phyloP scores from a whole-genome alignment of 768 basidiomycete genomes.

The Russula abietina region DNA sequence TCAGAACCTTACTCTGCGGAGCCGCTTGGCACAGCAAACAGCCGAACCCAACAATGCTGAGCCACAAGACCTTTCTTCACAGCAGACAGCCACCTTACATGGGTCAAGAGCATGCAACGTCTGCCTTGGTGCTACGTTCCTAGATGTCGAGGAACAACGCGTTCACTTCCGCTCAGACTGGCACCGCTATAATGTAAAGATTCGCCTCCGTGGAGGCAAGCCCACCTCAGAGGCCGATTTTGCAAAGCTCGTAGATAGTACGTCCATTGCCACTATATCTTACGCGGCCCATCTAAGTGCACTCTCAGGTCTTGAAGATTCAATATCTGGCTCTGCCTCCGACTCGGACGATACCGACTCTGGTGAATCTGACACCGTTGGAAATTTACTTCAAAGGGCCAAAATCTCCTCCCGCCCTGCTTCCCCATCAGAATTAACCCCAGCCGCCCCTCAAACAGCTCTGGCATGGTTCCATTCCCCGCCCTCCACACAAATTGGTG shows the following conservation, averaged over 20 bases:
- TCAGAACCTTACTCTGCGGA: slow-evolving; percentile 63
- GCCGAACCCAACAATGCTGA: slow-evolving; percentile 32
- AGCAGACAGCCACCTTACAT: slow-evolving; percentile 25
- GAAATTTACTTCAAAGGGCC: slow-evolving; percentile 58
- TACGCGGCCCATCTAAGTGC: neutral
- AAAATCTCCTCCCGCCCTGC: slow-evolving; percentile 42
- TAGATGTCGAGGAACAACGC: slow-evolving; percentile 75
- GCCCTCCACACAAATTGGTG: slow-evolving; percentile 81
- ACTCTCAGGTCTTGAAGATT: slow-evolving; percentile 65
- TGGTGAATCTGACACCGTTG: slow-evolving; percentile 61
- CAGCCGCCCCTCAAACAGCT: slow-evolving; percentile 51
- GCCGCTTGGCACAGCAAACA: slow-evolving; percentile 41
- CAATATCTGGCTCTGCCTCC: slow-evolving; percentile 87
- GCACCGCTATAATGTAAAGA: slow-evolving; percentile 97
- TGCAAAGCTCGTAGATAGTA: slow-evolving; percentile 75
- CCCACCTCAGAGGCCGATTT: slow-evolving; percentile 69
- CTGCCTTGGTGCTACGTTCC: slow-evolving; percentile 63
- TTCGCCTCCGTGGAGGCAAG: slow-evolving; percentile 55
- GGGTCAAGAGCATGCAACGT: slow-evolving; percentile 61
- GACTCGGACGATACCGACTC: slow-evolving; percentile 51
- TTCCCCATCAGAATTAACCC: slow-evolving; percentile 39
- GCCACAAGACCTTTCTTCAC: slow-evolving; percentile 31
- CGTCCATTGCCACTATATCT: slow-evolving; percentile 23
- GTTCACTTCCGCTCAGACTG: slow-evolving; percentile 90
- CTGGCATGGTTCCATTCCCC: slow-evolving; percentile 88